Evolutionary conservation across 192 early-diverging fungal species (phyloP), one percentile per base, ranked within the genome.

Genomic region (Gorgonomyces haynaldii): DNA sequence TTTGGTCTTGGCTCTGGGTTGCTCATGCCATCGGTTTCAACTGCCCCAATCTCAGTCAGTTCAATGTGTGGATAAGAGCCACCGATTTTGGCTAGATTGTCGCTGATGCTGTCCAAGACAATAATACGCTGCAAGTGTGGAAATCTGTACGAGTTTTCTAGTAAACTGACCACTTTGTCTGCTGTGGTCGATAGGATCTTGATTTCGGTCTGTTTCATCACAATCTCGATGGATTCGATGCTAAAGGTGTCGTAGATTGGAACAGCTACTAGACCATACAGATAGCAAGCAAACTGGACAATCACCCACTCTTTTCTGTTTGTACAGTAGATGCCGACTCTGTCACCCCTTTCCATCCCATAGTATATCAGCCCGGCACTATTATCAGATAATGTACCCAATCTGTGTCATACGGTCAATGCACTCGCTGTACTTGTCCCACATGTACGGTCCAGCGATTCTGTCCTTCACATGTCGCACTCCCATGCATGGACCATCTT

Each of bases 171-270:
- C 9, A 19, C 24, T 46, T 47, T 76, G 21, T 78, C 61, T 44
- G 56, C 54, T 0, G 65, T 66, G 21, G 70, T 64, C 12, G 85
- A 65, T 41, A 84, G 57, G 4, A 61, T 57, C 39, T 60, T 50
- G 69, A 84, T 74, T 31, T 83, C 83, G 0, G 81, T 65, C 45
- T 86, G 80, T 48, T 77, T 80, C 8, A 89, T 70, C 27, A 86
- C 74, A 40, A 74, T 75, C 52, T 74, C 71, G 45, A 42, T 69
- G 2, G 75, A 70, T 3, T 80, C 64, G 4, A 45, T 55, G 35
- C 84, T 77, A 7, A 90, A 54, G 1, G 87, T 77, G 29, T 87
- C 86, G 62, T 87, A 88, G 5, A 90, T 57, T 12, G 87, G 79
- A 15, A 87, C 84, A 34, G 32, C 15, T 34, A 34, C 32, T 9